These are phyloP conservation scores for Botryotinia narcissicola DNA, from an alignment of 2,329 filamentous ascomycete species.

Conservation along the genomic window DNA sequence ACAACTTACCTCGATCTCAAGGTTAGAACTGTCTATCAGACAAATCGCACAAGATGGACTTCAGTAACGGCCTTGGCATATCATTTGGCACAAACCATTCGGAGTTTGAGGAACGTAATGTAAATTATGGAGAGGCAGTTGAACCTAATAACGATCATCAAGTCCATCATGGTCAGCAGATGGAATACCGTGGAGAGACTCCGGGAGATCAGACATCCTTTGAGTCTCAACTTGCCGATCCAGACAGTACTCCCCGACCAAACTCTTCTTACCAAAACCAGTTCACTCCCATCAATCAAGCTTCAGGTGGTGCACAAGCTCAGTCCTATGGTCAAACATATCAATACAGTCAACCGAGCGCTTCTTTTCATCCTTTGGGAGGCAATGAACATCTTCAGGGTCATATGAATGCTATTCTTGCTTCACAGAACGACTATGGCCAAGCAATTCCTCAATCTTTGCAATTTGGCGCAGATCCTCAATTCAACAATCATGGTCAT, in stretches of 20 bases:
- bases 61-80: not conserved
- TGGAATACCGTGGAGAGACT: not conserved
- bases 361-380: not conserved
- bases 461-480: not conserved
- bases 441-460: not conserved
- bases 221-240: not conserved
- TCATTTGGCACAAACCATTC: not conserved
- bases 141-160: not conserved
- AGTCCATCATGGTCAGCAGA: not conserved
- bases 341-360: not conserved
- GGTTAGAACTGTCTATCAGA: not conserved
- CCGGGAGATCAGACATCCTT: not conserved
- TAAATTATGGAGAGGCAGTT: not conserved
- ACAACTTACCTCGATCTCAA: not conserved
- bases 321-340: not conserved
- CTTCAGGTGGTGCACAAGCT: not conserved
- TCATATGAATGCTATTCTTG: not conserved
- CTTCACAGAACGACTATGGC: not conserved
- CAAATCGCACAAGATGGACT: conserved; percentile 3
- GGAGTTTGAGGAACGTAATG: not conserved
- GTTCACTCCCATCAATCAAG: not conserved
- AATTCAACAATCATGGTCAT: not conserved
- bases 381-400: not conserved
- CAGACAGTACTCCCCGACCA: conserved; percentile 1
- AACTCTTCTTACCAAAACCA: not conserved